phyloP scores from a whole-genome alignment of 495 filamentous ascomycete genomes.

The Podospora sp. region DNA sequence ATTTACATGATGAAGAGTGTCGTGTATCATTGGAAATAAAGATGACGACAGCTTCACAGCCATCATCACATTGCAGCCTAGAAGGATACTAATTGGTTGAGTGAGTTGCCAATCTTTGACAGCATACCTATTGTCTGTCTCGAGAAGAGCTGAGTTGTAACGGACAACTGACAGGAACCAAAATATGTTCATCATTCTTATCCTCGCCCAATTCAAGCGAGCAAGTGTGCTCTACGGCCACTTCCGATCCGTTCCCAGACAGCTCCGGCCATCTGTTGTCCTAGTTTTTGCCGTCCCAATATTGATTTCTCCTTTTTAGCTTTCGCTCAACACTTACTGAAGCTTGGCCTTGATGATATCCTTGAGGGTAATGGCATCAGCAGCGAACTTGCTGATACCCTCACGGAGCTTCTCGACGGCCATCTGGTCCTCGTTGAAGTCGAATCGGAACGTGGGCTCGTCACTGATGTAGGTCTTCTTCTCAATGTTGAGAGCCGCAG shows the following conservation, averaged over 20 bases:
- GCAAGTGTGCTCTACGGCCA: slow-evolving; percentile 6
- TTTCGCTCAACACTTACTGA: slow-evolving; percentile 32
- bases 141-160: neutral
- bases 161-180: neutral
- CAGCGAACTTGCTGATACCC: slow-evolving; percentile 98
- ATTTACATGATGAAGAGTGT: neutral
- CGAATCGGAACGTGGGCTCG: slow-evolving; percentile 92
- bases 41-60: too few relatives aligned
- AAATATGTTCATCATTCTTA: slow-evolving; percentile 21
- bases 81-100: neutral
- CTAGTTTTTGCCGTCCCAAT: slow-evolving; percentile 4
- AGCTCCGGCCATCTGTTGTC: neutral
- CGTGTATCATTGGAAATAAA: neutral
- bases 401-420: slow-evolving; percentile 97
- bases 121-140: neutral
- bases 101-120: neutral
- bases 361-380: slow-evolving; percentile 93
- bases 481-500: slow-evolving; percentile 69
- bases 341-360: slow-evolving; percentile 87
- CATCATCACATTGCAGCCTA: too few relatives aligned
- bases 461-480: slow-evolving; percentile 90
- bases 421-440: slow-evolving; percentile 99
- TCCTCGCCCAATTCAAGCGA: neutral
- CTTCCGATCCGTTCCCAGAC: neutral
- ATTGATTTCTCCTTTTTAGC: neutral